Conservation (phyloP, 2,329 filamentous ascomycete genomes). For the Parasarocladium wereldwijsianum region DNA sequence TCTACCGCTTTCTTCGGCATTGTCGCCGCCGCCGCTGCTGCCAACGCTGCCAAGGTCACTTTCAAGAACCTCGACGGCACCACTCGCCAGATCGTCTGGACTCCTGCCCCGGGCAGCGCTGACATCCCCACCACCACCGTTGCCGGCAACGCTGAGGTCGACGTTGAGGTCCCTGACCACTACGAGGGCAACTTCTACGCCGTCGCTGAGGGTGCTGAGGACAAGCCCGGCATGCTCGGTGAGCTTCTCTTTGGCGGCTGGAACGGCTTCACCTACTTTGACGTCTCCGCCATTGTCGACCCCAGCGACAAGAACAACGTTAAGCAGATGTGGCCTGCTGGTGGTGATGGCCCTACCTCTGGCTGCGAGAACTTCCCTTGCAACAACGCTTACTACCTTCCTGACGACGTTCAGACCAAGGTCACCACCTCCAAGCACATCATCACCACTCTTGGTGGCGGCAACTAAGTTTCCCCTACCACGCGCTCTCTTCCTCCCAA, state of each 20-base stretch:
- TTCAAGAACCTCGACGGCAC: constrained; percentile 43
- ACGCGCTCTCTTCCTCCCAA: no score
- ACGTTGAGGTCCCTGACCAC: constrained; percentile 24
- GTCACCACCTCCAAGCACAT: constrained; percentile 30
- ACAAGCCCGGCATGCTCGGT: constrained; percentile 35
- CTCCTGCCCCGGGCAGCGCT: constrained; percentile 22
- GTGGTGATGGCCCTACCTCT: constrained; percentile 22
- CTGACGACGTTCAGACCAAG: constrained; percentile 42
- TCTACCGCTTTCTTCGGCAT: constrained; percentile 26
- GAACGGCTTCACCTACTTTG: constrained; percentile 36
- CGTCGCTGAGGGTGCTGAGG: constrained; percentile 25
- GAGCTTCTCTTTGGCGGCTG: constrained; percentile 35
- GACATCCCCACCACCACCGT: constrained; percentile 24
- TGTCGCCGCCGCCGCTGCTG: constrained; percentile 25
- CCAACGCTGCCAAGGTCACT: constrained; percentile 34
- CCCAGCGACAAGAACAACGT: constrained; percentile 33
- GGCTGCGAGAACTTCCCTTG: constrained; percentile 39
- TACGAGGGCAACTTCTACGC: constrained; percentile 39
- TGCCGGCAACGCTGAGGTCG: constrained; percentile 19
- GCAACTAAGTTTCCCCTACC: no score
- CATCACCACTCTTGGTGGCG: constrained; percentile 31
- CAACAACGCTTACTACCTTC: constrained; percentile 35
- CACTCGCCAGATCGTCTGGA: constrained; percentile 35
- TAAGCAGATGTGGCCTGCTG: constrained; percentile 37
- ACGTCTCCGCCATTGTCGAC: constrained; percentile 43